Evolutionary conservation across 345 rosid species (phyloP).

Genomic region (Euphorbia pulcherrima): DNA sequence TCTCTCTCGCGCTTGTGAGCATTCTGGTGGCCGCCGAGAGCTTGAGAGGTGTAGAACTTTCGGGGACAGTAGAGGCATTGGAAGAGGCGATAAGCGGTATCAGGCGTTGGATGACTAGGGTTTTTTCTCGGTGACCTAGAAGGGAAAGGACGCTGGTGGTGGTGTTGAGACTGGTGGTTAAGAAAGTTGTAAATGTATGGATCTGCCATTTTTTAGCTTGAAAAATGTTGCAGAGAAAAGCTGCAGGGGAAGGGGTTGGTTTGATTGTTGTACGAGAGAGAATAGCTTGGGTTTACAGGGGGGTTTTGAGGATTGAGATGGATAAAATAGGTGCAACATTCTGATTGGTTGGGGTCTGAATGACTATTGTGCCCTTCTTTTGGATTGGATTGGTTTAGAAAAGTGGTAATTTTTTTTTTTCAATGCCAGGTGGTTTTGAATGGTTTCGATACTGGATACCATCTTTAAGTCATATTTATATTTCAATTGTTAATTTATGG

Average conservation of each 20-base stretch:
- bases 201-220: constrained; percentile 36
- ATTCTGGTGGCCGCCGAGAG: constrained; percentile 97
- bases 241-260: no score
- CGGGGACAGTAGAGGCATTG: constrained; percentile 82
- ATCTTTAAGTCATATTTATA: no score
- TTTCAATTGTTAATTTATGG: no score
- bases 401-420: neutral
- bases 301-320: constrained; percentile 14
- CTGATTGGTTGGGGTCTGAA: constrained; percentile 7
- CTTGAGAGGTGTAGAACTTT: constrained; percentile 88
- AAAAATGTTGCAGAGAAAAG: constrained; percentile 11
- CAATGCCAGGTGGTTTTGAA: no score
- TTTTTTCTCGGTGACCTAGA: constrained; percentile 25
- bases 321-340: neutral
- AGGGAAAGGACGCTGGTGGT: neutral
- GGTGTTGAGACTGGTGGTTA: neutral
- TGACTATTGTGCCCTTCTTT: constrained; percentile 21
- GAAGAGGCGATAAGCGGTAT: constrained; percentile 45
- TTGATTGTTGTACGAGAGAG: neutral
- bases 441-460: no score
- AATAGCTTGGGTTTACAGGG: constrained; percentile 14
- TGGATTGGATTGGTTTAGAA: neutral
- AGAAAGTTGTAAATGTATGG: constrained; percentile 42
- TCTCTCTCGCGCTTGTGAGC: constrained; percentile 97
- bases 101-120: constrained; percentile 1